A percentile compares a stretch with the other conserved stretches of the same genome.
These are phyloP conservation scores for Neofusicoccum sp. DNA, from an alignment of 2,329 filamentous ascomycete genomes.

Conservation along the genomic window DNA sequence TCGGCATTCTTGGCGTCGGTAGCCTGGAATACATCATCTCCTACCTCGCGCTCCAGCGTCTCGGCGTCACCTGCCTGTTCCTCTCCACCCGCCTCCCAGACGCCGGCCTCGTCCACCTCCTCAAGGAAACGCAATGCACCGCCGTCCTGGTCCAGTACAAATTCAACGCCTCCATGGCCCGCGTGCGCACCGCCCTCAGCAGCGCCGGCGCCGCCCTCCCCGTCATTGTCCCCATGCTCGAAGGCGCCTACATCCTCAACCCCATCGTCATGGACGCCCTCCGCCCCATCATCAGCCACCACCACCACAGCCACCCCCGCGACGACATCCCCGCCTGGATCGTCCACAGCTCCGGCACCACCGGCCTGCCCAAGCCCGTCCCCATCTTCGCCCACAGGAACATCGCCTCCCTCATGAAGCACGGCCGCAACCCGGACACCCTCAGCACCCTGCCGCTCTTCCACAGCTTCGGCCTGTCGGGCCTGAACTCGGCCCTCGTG, in stretches of 20 bases:
- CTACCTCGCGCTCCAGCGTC: slow-evolving; percentile 52
- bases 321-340: slow-evolving; percentile 38
- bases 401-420: background rate
- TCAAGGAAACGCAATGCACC: slow-evolving; percentile 24
- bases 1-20: slow-evolving; percentile 54
- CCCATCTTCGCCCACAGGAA: slow-evolving; percentile 46
- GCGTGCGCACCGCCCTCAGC: slow-evolving; percentile 25
- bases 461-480: background rate
- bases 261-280: slow-evolving; percentile 24
- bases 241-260: background rate
- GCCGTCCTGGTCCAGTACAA: slow-evolving; percentile 17
- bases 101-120: slow-evolving; percentile 49
- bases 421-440: background rate
- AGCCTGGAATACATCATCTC: slow-evolving; percentile 56
- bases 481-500: background rate
- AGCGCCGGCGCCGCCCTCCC: slow-evolving; percentile 30
- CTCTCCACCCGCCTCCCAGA: slow-evolving; percentile 55
- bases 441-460: background rate
- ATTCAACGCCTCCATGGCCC: background rate
- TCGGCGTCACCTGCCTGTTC: slow-evolving; percentile 56
- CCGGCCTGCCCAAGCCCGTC: slow-evolving; percentile 63
- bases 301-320: slow-evolving; percentile 22
- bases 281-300: slow-evolving; percentile 30
- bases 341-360: slow-evolving; percentile 56
- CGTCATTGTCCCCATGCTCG: slow-evolving; percentile 29